A percentile compares a stretch with the other conserved stretches of the same genome.
Evolutionary conservation across 345 rosid species (phyloP).

Genomic region (Euphorbia peplus): DNA sequence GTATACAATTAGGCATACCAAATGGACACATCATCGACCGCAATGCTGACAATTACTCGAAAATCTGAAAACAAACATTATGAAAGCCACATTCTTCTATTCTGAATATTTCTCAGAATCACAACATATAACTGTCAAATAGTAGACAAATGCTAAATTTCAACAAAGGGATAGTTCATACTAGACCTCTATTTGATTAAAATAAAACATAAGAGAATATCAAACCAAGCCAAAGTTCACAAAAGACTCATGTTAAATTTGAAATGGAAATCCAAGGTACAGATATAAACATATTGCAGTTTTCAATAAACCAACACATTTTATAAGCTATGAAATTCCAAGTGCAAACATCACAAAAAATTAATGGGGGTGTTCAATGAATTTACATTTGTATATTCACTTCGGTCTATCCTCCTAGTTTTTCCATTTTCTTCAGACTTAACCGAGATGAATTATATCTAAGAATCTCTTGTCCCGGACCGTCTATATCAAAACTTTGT

Average conservation of each 20-base stretch:
- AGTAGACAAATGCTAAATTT: not conserved
- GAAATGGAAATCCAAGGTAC: too few relatives aligned
- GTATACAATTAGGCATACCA: not conserved
- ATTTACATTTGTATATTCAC: constrained; percentile 38
- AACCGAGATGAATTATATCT: constrained; percentile 6
- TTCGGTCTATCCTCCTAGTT: constrained; percentile 11
- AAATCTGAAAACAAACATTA: not conserved
- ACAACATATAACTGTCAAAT: not conserved
- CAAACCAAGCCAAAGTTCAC: too few relatives aligned
- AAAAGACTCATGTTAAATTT: not conserved
- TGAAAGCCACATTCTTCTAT: not conserved
- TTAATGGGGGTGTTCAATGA: constrained; percentile 25
- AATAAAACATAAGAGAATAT: not conserved
- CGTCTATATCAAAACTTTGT: constrained; percentile 81
- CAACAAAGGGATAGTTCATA: not conserved
- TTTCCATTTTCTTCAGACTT: constrained; percentile 27
- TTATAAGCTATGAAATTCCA: constrained; percentile 18
- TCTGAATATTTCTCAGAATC: not conserved
- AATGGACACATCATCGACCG: not conserved
- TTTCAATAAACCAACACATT: too few relatives aligned
- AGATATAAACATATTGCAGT: too few relatives aligned
- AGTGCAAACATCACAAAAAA: too few relatives aligned
- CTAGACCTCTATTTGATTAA: constrained; percentile 1
- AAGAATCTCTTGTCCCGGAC: constrained; percentile 21
- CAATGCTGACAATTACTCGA: not conserved